A percentile compares a stretch with the other conserved stretches of the same genome.
Evolutionary conservation across 2,329 filamentous ascomycete genomes (phyloP).

Genomic region (Trichoderma sp.): DNA sequence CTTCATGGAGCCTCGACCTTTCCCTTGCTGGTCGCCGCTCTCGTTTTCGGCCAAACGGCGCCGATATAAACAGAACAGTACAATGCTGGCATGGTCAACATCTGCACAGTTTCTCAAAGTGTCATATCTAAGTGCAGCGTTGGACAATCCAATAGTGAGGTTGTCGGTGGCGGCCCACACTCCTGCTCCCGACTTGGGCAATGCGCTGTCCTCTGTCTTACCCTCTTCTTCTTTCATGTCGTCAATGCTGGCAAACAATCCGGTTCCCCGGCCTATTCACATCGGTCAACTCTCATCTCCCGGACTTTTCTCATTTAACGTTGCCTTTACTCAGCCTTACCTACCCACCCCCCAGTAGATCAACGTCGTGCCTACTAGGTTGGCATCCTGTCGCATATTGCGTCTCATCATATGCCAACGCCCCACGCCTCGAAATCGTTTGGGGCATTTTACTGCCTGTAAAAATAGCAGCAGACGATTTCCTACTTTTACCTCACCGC

Average conservation of each 20-base stretch:
- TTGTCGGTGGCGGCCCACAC: not conserved
- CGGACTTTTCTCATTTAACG: not conserved
- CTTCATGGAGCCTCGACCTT: not conserved
- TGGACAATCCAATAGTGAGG: not conserved
- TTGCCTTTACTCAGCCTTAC: slow-evolving; percentile 13
- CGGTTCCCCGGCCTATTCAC: not conserved
- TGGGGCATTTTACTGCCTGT: not conserved
- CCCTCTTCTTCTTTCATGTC: slow-evolving; percentile 8
- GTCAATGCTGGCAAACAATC: not conserved
- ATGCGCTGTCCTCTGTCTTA: slow-evolving; percentile 14
- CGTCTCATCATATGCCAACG: slow-evolving; percentile 23
- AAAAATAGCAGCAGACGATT: slow-evolving; percentile 2
- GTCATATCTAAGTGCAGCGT: slow-evolving; percentile 10
- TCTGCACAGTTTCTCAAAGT: slow-evolving; percentile 8
- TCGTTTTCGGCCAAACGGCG: not conserved
- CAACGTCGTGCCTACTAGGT: slow-evolving; percentile 18
- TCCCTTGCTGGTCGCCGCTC: not conserved
- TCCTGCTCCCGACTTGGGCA: slow-evolving; percentile 7
- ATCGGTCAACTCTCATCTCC: not conserved
- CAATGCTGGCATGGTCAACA: not conserved
- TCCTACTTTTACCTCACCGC: not conserved
- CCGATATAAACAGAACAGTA: not conserved
- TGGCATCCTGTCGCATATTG: slow-evolving; percentile 23
- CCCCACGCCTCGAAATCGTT: slow-evolving; percentile 21
- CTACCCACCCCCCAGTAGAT: slow-evolving; percentile 18